Conservation (phyloP, 129 eudicot species). For the Flaveria trinervia region DNA sequence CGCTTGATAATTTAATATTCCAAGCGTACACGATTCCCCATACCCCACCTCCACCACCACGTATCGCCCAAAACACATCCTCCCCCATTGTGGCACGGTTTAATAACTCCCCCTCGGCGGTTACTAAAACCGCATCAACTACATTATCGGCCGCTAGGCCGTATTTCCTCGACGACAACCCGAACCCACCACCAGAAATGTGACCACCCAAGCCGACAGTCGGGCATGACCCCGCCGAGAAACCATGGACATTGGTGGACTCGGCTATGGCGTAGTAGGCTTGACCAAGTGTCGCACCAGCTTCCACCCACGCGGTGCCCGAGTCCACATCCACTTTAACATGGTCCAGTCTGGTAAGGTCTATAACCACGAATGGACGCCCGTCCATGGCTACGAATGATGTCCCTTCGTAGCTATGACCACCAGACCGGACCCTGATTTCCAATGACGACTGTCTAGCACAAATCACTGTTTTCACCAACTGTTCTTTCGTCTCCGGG, state of each 20-base stretch:
- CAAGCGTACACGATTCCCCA: slow-evolving; percentile 77
- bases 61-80: slow-evolving; percentile 88
- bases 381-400: slow-evolving; percentile 47
- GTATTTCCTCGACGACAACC: slow-evolving; percentile 63
- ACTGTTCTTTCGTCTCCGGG: slow-evolving; percentile 59
- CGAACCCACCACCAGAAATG: slow-evolving; percentile 79
- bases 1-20: slow-evolving; percentile 49
- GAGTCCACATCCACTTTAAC: slow-evolving; percentile 53
- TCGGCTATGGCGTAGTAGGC: slow-evolving; percentile 56
- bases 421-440: slow-evolving; percentile 70
- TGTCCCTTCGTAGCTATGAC: slow-evolving; percentile 81
- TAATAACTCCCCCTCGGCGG: slow-evolving; percentile 51
- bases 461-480: slow-evolving; percentile 42
- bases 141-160: slow-evolving; percentile 84
- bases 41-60: slow-evolving; percentile 85
- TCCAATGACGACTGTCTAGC: slow-evolving; percentile 39
- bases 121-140: slow-evolving; percentile 58
- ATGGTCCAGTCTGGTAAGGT: slow-evolving; percentile 52
- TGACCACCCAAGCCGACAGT: slow-evolving; percentile 89
- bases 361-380: slow-evolving; percentile 59
- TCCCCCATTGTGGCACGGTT: slow-evolving; percentile 79
- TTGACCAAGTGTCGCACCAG: slow-evolving; percentile 85
- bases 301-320: slow-evolving; percentile 72
- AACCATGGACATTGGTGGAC: slow-evolving; percentile 52
- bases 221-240: slow-evolving; percentile 81